These are phyloP conservation scores for Cutaneotrichosporon spelunceum DNA, from an alignment of 1,284 basidiomycete species.

Conservation along the genomic window DNA sequence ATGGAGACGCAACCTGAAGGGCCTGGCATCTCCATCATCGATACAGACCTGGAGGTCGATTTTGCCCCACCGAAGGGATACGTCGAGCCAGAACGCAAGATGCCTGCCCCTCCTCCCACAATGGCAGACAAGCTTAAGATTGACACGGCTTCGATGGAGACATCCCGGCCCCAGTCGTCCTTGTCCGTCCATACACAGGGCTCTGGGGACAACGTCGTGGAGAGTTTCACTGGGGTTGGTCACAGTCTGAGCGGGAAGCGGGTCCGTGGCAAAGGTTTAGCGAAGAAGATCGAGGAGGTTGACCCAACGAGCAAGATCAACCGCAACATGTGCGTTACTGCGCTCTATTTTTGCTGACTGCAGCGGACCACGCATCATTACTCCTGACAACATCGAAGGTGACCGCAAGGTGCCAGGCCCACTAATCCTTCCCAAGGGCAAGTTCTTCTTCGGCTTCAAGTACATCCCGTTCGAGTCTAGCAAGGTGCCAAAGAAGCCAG, in stretches of 20 bases:
- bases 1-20: constrained; percentile 91
- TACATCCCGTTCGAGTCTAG: constrained; percentile 64
- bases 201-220: constrained; percentile 59
- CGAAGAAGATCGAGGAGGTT: constrained; percentile 74
- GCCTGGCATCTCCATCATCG: constrained; percentile 82
- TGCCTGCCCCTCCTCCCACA: constrained; percentile 74
- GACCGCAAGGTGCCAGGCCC: constrained; percentile 82
- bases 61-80: constrained; percentile 62
- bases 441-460: constrained; percentile 90
- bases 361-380: constrained; percentile 80
- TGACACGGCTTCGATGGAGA: constrained; percentile 69
- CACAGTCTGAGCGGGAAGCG: constrained; percentile 81
- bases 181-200: constrained; percentile 40
- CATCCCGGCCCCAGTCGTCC: constrained; percentile 69
- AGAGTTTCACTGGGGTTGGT: constrained; percentile 90
- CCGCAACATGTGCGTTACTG: constrained; percentile 71
- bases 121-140: constrained; percentile 99
- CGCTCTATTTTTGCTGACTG: constrained; percentile 2
- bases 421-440: constrained; percentile 84
- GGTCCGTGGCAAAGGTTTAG: constrained; percentile 88
- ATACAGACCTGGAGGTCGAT: constrained; percentile 80
- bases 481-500: constrained; percentile 43
- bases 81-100: constrained; percentile 84
- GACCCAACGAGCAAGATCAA: constrained; percentile 80
- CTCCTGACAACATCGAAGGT: constrained; percentile 70